These are phyloP conservation scores for Lasiodiplodia citricola DNA, from an alignment of 2,329 filamentous ascomycete species.

Conservation along the genomic window DNA sequence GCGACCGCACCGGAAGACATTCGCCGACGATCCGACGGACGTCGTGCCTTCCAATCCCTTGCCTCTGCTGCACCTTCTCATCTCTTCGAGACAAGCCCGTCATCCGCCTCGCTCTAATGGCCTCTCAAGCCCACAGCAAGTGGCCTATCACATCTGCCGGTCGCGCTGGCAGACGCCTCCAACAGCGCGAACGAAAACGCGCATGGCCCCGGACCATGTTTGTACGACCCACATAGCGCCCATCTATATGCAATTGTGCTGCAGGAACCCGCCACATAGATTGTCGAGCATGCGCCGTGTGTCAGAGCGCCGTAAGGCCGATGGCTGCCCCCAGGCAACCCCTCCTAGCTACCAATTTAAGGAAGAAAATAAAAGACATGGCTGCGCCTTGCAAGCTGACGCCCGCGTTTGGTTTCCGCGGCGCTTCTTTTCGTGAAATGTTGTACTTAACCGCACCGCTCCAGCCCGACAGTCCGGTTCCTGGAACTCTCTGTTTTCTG, in stretches of 20 bases:
- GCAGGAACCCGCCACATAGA: constrained; percentile 17
- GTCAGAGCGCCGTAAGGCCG: constrained; percentile 14
- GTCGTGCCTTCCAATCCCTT: not conserved
- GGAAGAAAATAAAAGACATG: constrained; percentile 2
- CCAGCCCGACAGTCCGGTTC: not conserved
- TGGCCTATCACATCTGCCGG: not conserved
- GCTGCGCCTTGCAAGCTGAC: constrained; percentile 1
- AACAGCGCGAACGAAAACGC: constrained; percentile 18
- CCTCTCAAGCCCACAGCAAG: not conserved
- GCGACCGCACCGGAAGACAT: not conserved
- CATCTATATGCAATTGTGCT: constrained; percentile 7
- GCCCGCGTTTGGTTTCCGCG: not conserved
- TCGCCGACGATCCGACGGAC: not conserved
- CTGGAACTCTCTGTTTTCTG: not conserved
- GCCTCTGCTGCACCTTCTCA: not conserved
- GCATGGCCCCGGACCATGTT: constrained; percentile 6
- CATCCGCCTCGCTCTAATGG: not conserved
- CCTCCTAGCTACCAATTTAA: constrained; percentile 13
- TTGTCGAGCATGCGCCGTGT: constrained; percentile 21
- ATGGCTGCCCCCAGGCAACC: not conserved
- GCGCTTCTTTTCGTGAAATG: not conserved
- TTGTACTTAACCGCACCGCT: not conserved
- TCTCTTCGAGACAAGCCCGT: constrained; percentile 20
- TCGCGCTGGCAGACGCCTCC: not conserved
- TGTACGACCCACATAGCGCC: constrained; percentile 14